Evolutionary conservation across 495 filamentous ascomycete genomes (phyloP).

Genomic region (Penicillium subrubescens): DNA sequence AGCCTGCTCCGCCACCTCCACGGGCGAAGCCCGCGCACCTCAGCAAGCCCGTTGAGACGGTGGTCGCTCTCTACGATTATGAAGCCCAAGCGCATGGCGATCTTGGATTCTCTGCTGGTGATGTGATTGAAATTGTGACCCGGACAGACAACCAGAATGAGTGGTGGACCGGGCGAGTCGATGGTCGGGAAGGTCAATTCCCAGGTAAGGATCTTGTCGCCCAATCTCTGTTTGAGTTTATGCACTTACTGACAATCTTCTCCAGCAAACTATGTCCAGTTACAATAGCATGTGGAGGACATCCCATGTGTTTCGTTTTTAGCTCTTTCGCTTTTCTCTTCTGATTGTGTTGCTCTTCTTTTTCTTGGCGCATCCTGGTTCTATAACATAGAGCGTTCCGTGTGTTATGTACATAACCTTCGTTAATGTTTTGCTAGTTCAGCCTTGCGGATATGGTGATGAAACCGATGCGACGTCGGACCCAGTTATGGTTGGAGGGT

Average conservation of each 20-base stretch:
- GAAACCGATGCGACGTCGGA: slow-evolving; percentile 14
- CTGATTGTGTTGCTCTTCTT: not conserved
- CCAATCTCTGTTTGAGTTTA: not conserved
- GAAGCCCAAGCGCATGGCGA: slow-evolving; percentile 95
- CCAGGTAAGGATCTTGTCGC: slow-evolving; percentile 65
- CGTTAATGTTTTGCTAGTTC: slow-evolving; percentile 14
- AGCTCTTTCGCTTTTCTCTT: slow-evolving; percentile 1
- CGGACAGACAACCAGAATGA: slow-evolving; percentile 88
- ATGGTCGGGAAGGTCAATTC: slow-evolving; percentile 85
- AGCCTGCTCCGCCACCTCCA: slow-evolving; percentile 89
- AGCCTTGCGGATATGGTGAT: slow-evolving; percentile 11
- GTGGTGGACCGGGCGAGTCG: slow-evolving; percentile 88
- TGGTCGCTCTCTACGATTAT: slow-evolving; percentile 89
- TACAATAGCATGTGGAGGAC: slow-evolving; percentile 35
- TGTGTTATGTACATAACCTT: slow-evolving; percentile 35
- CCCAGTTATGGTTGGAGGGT: not conserved
- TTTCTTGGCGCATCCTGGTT: slow-evolving; percentile 25
- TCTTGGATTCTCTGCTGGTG: slow-evolving; percentile 86
- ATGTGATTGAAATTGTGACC: slow-evolving; percentile 84
- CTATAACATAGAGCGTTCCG: slow-evolving; percentile 34
- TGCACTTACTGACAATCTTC: slow-evolving; percentile 10
- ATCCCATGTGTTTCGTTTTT: slow-evolving; percentile 5
- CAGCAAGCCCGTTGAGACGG: slow-evolving; percentile 70
- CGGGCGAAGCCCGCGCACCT: slow-evolving; percentile 85
- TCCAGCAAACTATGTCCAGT: slow-evolving; percentile 49